These are phyloP conservation scores for Huntiella decipiens DNA, from an alignment of 2,329 filamentous ascomycete genomes.

Conservation along the genomic window DNA sequence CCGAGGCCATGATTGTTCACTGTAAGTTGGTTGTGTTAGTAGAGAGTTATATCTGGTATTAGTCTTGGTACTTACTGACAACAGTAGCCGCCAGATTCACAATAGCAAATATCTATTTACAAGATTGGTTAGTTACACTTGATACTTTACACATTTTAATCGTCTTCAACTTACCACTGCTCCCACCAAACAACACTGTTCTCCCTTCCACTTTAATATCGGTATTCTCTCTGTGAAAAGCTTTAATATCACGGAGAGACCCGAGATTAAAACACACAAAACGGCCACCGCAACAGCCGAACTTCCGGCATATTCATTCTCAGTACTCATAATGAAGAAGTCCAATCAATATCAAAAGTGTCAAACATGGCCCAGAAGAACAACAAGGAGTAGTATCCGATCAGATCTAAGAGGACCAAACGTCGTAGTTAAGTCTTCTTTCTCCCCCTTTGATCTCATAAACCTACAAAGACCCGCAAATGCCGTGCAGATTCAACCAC, in stretches of 20 bases:
- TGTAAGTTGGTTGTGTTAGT: slow-evolving; percentile 1
- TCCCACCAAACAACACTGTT: slow-evolving; percentile 20
- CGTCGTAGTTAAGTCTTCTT: too few species aligned
- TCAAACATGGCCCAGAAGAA: not conserved
- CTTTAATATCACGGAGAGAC: slow-evolving; percentile 16
- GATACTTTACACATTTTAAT: not conserved
- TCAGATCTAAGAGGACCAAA: too few species aligned
- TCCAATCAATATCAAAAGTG: not conserved
- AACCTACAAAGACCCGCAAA: too few species aligned
- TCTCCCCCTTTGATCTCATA: too few species aligned
- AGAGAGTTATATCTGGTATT: not conserved
- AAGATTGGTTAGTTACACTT: not conserved
- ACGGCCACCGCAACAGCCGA: slow-evolving; percentile 13
- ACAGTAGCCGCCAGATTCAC: slow-evolving; percentile 9
- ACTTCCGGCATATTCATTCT: slow-evolving; percentile 10
- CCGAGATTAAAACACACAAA: slow-evolving; percentile 14
- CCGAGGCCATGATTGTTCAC: slow-evolving; percentile 10
- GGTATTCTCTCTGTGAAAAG: slow-evolving; percentile 19
- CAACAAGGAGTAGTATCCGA: too few species aligned
- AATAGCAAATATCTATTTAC: slow-evolving; percentile 7
- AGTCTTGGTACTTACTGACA: slow-evolving; percentile 6
- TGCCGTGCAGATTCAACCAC: too few species aligned
- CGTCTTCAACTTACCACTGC: slow-evolving; percentile 14
- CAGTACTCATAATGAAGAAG: too few species aligned
- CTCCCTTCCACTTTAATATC: slow-evolving; percentile 18